phyloP scores from a whole-genome alignment of 768 basidiomycete genomes.

The Mycena pura region DNA sequence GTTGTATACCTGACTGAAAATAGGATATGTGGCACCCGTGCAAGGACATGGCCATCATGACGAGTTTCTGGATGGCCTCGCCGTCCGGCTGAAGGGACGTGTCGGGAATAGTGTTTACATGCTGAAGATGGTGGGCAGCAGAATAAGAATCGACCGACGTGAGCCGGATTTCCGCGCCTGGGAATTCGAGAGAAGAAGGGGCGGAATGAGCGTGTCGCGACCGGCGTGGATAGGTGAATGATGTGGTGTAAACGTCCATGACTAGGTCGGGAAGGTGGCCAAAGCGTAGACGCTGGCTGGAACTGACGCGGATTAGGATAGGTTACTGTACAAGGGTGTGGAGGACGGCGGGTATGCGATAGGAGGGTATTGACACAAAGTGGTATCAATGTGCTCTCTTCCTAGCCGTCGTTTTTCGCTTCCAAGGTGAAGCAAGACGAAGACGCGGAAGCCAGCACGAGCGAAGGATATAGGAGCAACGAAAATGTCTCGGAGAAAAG shows the following conservation, averaged over 20 bases:
- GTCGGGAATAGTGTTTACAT: slow-evolving; percentile 44
- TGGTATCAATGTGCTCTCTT: slow-evolving; percentile 55
- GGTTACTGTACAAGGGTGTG: slow-evolving; percentile 28
- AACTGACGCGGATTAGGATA: slow-evolving; percentile 29
- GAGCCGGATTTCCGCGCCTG: slow-evolving; percentile 53
- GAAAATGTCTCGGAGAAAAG: slow-evolving; percentile 22
- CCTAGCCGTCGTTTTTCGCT: slow-evolving; percentile 35
- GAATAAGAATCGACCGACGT: slow-evolving; percentile 49
- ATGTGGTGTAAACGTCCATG: slow-evolving; percentile 96
- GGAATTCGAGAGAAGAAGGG: slow-evolving; percentile 69
- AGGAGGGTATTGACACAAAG: slow-evolving; percentile 60
- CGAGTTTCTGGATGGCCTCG: slow-evolving; percentile 82
- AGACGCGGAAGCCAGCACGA: slow-evolving; percentile 36
- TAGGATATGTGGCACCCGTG: slow-evolving; percentile 88
- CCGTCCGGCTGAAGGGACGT: slow-evolving; percentile 55
- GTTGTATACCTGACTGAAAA: slow-evolving; percentile 8
- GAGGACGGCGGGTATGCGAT: slow-evolving; percentile 44
- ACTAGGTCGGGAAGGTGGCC: slow-evolving; percentile 28
- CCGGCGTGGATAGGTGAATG: slow-evolving; percentile 90
- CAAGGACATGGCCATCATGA: slow-evolving; percentile 76
- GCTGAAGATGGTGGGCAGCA: slow-evolving; percentile 48
- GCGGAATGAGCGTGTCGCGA: slow-evolving; percentile 72
- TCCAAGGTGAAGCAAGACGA: slow-evolving; percentile 38
- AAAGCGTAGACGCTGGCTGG: slow-evolving; percentile 15
- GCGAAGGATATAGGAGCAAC: slow-evolving; percentile 31